Percentiles rank a stretch among this genome's conserved stretches.
Evolutionary conservation across 495 filamentous ascomycete genomes (phyloP).

Genomic region (Symbiotaphrina buchneri): DNA sequence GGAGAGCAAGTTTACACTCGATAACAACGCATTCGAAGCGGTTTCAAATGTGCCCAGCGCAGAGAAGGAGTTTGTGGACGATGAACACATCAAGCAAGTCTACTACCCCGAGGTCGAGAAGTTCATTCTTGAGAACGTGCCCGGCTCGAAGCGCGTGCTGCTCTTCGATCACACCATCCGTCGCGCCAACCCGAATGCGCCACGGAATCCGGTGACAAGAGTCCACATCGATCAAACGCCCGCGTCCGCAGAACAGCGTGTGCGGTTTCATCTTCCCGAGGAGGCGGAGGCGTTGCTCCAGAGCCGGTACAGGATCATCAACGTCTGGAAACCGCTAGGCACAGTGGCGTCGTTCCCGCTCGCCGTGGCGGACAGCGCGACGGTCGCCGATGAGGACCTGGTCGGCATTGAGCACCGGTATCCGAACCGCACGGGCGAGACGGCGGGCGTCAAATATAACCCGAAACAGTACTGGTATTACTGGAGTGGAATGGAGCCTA

Average conservation of each 20-base stretch:
- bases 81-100: conserved; percentile 32
- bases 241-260: conserved; percentile 35
- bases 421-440: conserved; percentile 48
- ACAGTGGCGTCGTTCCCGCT: conserved; percentile 47
- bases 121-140: conserved; percentile 36
- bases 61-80: conserved; percentile 36
- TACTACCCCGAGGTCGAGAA: conserved; percentile 73
- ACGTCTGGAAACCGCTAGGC: conserved; percentile 69
- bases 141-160: conserved; percentile 35
- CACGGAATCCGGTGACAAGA: conserved; percentile 37
- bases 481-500: conserved; percentile 49
- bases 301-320: conserved; percentile 58
- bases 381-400: conserved; percentile 38
- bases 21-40: conserved; percentile 49
- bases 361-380: conserved; percentile 40
- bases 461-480: conserved; percentile 50
- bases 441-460: conserved; percentile 43
- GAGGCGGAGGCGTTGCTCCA: conserved; percentile 32
- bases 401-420: conserved; percentile 57
- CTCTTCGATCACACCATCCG: conserved; percentile 90
- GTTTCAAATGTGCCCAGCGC: conserved; percentile 24
- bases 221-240: conserved; percentile 75
- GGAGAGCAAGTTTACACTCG: conserved; percentile 39
- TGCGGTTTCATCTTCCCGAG: conserved; percentile 34
- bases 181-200: conserved; percentile 23